Base-by-base conservation (phyloP, 768 basidiomycete genomes). In the Trametes cinnabarina region DNA sequence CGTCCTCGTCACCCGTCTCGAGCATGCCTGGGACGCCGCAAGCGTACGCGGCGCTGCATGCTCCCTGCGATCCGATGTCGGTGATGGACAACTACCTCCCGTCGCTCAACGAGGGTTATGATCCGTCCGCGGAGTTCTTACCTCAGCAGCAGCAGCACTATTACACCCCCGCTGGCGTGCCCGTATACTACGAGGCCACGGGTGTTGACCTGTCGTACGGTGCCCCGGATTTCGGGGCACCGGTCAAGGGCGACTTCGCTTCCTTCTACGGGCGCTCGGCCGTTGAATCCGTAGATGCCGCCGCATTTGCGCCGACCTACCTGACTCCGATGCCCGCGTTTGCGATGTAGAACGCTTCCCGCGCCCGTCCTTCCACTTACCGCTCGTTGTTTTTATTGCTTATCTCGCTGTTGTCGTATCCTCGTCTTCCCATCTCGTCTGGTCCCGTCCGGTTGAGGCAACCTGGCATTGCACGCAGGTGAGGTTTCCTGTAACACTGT, bases 11-110 rank as follows among this genome's bases (percentile, higher is more conserved):
- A 11, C 67, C 66, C 26, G 42, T 64, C 41, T 66, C 65, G 20
- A 67, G 66, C 58, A 64, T 66, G 52, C 69, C 69, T 15, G 58
- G 61, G 26, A 68, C 67, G 15, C 69, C 67, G 23, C 65, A 64
- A 39, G 46, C 47, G 15, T 65, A 63, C 48, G 46, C 62, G 28
- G 53, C 41, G n/a, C 15, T 60, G 46, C 50, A 56, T 26, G 49
- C 39, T 2, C 61, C 47, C 42, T 56, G 51, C 51, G 59, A 59
- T 39, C 44, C 52, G 14, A 48, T 47, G 37, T 40, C 59, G 14
- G 32, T 47, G 39, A 47, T 51, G 35, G 62, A 55, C 54, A 39
- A 54, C 57, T 65, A 35, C 59, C 50, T 54, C 20, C 47, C 37
- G n/a, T 15, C 34, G 37, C 14, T 51, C 25, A 20, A 48, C 47